Conservation (phyloP, 2,329 filamentous ascomycete species). For the Paracorniculantispora psalliotae region DNA sequence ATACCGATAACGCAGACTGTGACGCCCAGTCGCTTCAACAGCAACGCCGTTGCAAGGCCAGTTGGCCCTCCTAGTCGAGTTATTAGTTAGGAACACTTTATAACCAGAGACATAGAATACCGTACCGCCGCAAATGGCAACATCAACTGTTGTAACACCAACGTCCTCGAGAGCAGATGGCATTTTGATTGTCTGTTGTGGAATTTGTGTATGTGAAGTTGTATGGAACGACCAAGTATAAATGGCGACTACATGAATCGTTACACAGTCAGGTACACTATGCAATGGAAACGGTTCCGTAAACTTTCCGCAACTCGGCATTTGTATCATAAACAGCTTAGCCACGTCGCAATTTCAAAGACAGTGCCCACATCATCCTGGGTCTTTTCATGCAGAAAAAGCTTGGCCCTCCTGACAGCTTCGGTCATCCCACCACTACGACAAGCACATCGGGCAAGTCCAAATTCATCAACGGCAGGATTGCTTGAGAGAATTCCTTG, state of each 20-base stretch:
- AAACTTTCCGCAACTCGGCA: background rate
- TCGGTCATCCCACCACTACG: slow-evolving; percentile 6
- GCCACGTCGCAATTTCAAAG: background rate
- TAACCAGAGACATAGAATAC: background rate
- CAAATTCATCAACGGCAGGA: background rate
- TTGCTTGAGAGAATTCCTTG: background rate
- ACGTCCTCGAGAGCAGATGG: slow-evolving; percentile 1
- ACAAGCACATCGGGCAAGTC: background rate
- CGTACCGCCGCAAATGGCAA: slow-evolving; percentile 34
- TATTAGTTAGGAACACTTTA: background rate
- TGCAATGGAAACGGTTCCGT: background rate
- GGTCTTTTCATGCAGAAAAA: background rate
- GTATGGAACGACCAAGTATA: background rate
- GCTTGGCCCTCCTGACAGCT: background rate
- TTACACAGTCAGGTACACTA: background rate
- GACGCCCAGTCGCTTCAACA: slow-evolving; percentile 37
- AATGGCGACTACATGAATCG: background rate
- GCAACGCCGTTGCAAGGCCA: slow-evolving; percentile 39
- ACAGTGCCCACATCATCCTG: background rate
- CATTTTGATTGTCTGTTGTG: background rate
- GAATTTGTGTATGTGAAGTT: background rate
- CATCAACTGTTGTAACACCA: slow-evolving; percentile 24
- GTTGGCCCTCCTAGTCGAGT: slow-evolving; percentile 36
- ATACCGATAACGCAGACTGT: slow-evolving; percentile 36
- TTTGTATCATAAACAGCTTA: background rate